phyloP scores from a whole-genome alignment of 352 stramenopile species.

The Globisporangium echinulatum region DNA sequence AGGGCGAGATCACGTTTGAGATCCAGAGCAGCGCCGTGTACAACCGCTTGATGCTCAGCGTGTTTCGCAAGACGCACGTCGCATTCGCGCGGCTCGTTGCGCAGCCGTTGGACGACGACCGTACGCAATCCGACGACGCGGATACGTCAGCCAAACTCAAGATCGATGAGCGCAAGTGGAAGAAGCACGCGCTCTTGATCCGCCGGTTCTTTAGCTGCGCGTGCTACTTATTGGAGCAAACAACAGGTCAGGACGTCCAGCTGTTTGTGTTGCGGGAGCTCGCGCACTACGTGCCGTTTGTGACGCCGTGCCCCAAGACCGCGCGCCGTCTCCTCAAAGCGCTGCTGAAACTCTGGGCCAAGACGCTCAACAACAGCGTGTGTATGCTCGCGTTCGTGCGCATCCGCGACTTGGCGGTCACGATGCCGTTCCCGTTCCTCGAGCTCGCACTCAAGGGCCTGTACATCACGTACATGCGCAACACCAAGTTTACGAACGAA shows the following conservation, averaged over 20 bases:
- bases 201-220: conserved; percentile 90
- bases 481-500: conserved; percentile 94
- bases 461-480: conserved; percentile 95
- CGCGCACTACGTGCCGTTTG: conserved; percentile 64
- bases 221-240: conserved; percentile 90
- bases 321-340: conserved; percentile 69
- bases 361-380: conserved; percentile 70
- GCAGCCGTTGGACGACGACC: conserved; percentile 8
- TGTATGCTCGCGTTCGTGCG: conserved; percentile 94
- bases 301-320: conserved; percentile 63
- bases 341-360: conserved; percentile 83
- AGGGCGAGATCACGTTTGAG: conserved; percentile 82
- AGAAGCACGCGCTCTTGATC: conserved; percentile 77
- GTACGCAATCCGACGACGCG: conserved; percentile 24
- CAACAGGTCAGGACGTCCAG: conserved; percentile 69
- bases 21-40: conserved; percentile 93
- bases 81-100: conserved; percentile 80
- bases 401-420: conserved; percentile 92
- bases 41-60: conserved; percentile 94
- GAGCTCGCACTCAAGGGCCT: conserved; percentile 94
- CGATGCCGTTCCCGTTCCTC: conserved; percentile 95
- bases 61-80: conserved; percentile 86
- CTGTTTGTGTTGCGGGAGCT: conserved; percentile 81
- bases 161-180: conserved; percentile 77
- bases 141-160: conserved; percentile 22